phyloP scores from a whole-genome alignment of 2,329 filamentous ascomycete genomes.

The Simplicillium sp. region DNA sequence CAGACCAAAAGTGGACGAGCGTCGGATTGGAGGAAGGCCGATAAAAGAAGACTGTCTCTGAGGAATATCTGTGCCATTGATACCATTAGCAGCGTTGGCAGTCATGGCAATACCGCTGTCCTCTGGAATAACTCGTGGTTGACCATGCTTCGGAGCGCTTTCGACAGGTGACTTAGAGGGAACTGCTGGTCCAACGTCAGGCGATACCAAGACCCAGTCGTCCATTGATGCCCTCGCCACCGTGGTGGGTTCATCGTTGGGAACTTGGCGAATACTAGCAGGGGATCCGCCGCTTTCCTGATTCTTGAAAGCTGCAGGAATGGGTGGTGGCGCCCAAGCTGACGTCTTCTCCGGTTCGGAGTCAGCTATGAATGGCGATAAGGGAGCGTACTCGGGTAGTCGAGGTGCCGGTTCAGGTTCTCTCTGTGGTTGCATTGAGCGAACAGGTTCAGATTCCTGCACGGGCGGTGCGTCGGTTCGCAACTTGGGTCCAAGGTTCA shows the following conservation, averaged over 20 bases:
- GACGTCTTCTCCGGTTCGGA: too few species aligned
- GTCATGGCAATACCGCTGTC: slow-evolving; percentile 4
- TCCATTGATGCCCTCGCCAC: too few species aligned
- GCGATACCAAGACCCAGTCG: background rate
- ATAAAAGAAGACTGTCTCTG: slow-evolving; percentile 41
- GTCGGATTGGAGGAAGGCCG: slow-evolving; percentile 48
- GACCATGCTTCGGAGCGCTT: background rate
- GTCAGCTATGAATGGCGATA: too few species aligned
- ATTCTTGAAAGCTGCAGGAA: too few species aligned
- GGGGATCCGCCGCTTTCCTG: too few species aligned
- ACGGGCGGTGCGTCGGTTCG: slow-evolving; percentile 4
- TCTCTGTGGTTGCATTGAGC: too few species aligned
- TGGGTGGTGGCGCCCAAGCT: too few species aligned
- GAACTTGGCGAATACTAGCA: too few species aligned
- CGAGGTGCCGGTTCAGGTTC: too few species aligned
- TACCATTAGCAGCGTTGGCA: slow-evolving; percentile 7
- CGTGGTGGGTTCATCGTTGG: too few species aligned
- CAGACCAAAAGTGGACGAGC: slow-evolving; percentile 46
- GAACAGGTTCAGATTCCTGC: too few species aligned
- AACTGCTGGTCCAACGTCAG: background rate
- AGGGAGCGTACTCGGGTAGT: too few species aligned
- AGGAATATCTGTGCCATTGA: slow-evolving; percentile 16
- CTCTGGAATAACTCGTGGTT: background rate
- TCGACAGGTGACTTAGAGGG: background rate
- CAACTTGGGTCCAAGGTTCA: slow-evolving; percentile 25